A percentile compares a stretch with the other conserved stretches of the same genome.
phyloP scores from a whole-genome alignment of 1,284 basidiomycete genomes.

The Thecaphora thlaspeos region DNA sequence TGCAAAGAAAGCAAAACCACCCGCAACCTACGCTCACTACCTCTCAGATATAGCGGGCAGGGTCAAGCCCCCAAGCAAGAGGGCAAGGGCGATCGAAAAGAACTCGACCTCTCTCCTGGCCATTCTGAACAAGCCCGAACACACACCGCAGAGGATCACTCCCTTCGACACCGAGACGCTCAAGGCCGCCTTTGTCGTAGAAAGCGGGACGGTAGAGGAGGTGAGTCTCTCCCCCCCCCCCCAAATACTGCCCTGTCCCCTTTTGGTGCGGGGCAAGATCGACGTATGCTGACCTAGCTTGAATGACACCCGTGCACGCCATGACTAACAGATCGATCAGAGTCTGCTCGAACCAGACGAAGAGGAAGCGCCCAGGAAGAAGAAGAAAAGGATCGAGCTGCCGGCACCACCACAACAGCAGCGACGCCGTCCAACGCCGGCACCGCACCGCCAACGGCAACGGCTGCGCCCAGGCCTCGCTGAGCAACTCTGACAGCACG shows the following conservation, averaged over 20 bases:
- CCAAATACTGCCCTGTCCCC: too few species aligned
- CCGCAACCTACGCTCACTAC: slow-evolving; percentile 33
- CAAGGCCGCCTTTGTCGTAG: slow-evolving; percentile 24
- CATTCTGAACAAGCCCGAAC: slow-evolving; percentile 37
- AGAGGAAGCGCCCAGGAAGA: slow-evolving; percentile 19
- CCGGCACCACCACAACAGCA: too few species aligned
- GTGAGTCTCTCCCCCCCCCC: background rate
- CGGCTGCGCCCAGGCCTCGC: slow-evolving; percentile 8
- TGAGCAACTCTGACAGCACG: background rate
- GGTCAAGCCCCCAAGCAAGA: slow-evolving; percentile 23
- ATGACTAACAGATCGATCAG: slow-evolving; percentile 20
- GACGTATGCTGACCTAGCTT: too few species aligned
- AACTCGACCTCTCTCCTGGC: slow-evolving; percentile 11
- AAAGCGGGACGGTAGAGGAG: slow-evolving; percentile 22
- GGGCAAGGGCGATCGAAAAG: slow-evolving; percentile 14
- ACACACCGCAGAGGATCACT: slow-evolving; percentile 31
- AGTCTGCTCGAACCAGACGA: slow-evolving; percentile 35
- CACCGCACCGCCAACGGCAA: too few species aligned
- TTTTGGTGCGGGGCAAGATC: too few species aligned
- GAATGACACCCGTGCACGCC: too few species aligned
- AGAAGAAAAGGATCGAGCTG: slow-evolving; percentile 30
- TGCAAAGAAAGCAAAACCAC: slow-evolving; percentile 27
- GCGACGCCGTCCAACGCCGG: too few species aligned
- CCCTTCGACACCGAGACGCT: slow-evolving; percentile 33
- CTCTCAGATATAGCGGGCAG: slow-evolving; percentile 29